Percentiles rank a stretch among this genome's conserved stretches.
These are phyloP conservation scores for Cornus kousa DNA, from an alignment of 148 eudicot species.

Conservation along the genomic window DNA sequence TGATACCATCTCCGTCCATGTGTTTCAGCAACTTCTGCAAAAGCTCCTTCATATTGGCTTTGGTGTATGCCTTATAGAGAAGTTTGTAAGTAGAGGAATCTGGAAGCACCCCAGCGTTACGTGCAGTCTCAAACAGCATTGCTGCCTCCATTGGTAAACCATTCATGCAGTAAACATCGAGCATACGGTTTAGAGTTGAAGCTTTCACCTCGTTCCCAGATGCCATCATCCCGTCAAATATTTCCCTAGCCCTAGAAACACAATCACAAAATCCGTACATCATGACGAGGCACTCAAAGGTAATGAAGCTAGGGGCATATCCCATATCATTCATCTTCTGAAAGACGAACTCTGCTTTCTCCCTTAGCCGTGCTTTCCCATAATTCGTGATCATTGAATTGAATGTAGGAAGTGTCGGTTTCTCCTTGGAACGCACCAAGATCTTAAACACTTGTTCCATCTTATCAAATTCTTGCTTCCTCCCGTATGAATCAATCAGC, in stretches of 20 bases:
- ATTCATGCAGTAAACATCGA: slow-evolving; percentile 86
- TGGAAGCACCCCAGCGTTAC: slow-evolving; percentile 34
- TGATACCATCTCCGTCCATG: slow-evolving; percentile 84
- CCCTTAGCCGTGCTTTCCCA: slow-evolving; percentile 89
- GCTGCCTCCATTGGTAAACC: slow-evolving; percentile 74
- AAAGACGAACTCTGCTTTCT: slow-evolving; percentile 71
- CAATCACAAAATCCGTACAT: slow-evolving; percentile 87
- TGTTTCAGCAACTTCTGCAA: slow-evolving; percentile 48
- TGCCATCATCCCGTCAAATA: slow-evolving; percentile 52
- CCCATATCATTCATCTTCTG: slow-evolving; percentile 67
- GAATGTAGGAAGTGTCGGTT: slow-evolving; percentile 83
- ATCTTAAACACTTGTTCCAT: slow-evolving; percentile 92
- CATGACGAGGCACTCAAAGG: slow-evolving; percentile 75
- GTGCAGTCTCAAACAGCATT: slow-evolving; percentile 52
- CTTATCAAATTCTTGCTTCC: slow-evolving; percentile 85
- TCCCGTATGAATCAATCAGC: slow-evolving; percentile 92
- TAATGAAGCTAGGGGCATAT: slow-evolving; percentile 64
- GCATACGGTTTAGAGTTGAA: slow-evolving; percentile 91
- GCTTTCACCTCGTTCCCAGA: slow-evolving; percentile 58
- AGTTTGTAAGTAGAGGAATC: slow-evolving; percentile 83
- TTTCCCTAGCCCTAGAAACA: slow-evolving; percentile 69
- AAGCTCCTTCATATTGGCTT: slow-evolving; percentile 73
- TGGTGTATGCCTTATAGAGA: slow-evolving; percentile 86
- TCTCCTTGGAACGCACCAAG: slow-evolving; percentile 74
- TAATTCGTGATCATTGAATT: slow-evolving; percentile 93